Base-by-base conservation (phyloP, 495 filamentous ascomycete species). In the Penicillium arizonense region DNA sequence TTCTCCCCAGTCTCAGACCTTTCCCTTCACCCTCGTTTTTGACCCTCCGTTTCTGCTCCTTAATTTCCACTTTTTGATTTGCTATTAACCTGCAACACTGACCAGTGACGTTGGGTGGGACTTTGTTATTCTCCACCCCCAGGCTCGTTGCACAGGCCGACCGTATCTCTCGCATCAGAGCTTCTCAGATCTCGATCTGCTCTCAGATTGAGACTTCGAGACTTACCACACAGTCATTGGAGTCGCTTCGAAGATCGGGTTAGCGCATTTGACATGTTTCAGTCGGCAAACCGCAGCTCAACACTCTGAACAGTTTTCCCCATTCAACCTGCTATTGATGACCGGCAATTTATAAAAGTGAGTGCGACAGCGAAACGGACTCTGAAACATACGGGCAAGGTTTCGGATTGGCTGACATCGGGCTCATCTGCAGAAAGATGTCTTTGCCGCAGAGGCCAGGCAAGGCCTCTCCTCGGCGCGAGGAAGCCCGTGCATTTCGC, bases 401-500 rank as follows among this genome's bases (percentile, higher is more conserved):
- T 11, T 7, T 24, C 23, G 2, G 6, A 10, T 14, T 12, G 13
- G n/a, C 47, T 49, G 36, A 49, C 26, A 32, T 14, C 8, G 23
- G 5, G 14, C 2, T 28, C 35, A 1, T 39, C 30, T 1, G 16
- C 28, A 47, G 42, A 23, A 62, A 36, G 21, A 89, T 89, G 86
- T 87, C 86, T 67, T 75, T 87, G 53, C 84, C 87, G 50, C 82
- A 84, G 64, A 74, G 83, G 62, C 86, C 87, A 50, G 77, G 74
- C 49, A 74, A 77, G 53, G 70, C 72, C 55, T 83, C 77, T 53
- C 80, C 85, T 36, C 76, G 79, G 37, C 81, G 79, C 52, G 84
- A 87, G 51, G 81, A 82, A 54, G 71, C 59, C 34, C 73, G 59
- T 51, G 69, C 83, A 36, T 89, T 87, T 60, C 85, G 85, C 51